A percentile compares a stretch with the other conserved stretches of the same genome.
Evolutionary conservation across 2,329 filamentous ascomycete genomes (phyloP).

Genomic region (Celoporthe dispersa): DNA sequence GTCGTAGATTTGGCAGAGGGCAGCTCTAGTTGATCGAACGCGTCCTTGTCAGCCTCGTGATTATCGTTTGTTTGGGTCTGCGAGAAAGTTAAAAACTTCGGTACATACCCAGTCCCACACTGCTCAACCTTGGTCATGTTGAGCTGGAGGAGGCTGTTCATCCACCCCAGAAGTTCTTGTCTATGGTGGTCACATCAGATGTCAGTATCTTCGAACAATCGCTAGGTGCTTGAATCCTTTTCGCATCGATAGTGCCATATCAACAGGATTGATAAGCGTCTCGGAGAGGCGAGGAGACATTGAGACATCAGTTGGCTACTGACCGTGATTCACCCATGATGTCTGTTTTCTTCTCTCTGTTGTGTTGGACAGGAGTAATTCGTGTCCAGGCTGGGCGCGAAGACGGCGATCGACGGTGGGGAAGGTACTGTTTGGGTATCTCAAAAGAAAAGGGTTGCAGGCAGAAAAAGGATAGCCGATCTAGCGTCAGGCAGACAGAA

Average conservation of each 20-base stretch:
- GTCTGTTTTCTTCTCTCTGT: conserved; percentile 31
- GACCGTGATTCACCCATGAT: conserved; percentile 70
- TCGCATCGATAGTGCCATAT: not conserved
- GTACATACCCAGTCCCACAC: conserved; percentile 89
- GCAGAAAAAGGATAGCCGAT: not conserved
- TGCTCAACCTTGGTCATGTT: conserved; percentile 99
- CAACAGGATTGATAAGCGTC: not conserved
- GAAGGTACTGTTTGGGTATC: conserved; percentile 26
- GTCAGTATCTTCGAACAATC: conserved; percentile 18
- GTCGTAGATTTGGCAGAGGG: conserved; percentile 96
- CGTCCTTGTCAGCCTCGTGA: conserved; percentile 2
- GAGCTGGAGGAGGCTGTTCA: conserved; percentile 96
- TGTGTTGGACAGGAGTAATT: conserved; percentile 15
- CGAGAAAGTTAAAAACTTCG: not conserved
- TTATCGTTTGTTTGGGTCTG: conserved; percentile 22
- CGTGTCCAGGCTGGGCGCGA: not conserved
- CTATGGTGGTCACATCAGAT: conserved; percentile 50
- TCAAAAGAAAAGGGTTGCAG: conserved; percentile 16
- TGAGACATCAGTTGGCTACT: conserved; percentile 2
- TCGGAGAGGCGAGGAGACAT: not conserved
- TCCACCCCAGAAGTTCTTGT: conserved; percentile 94
- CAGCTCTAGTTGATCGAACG: conserved; percentile 65
- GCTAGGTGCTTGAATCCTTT: not conserved
- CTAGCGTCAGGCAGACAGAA: conserved; percentile 12
- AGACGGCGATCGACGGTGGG: not conserved